Base-by-base conservation (phyloP, 1,139 yeast genomes). In the Yamadazyma conglobata region DNA sequence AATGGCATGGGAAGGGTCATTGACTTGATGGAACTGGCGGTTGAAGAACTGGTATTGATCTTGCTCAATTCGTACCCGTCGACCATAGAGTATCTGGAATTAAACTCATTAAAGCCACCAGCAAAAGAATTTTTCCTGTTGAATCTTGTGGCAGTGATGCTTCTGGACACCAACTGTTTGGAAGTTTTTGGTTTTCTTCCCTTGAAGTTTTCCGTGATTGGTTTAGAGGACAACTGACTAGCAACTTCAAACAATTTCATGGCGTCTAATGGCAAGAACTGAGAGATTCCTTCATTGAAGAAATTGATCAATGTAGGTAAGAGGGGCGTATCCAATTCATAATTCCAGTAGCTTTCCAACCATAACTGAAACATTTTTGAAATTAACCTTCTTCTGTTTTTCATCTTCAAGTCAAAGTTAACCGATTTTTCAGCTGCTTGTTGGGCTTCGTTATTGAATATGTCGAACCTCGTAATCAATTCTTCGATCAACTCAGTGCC, bases 281-380 rank as follows among this genome's bases (percentile, higher is more conserved):
- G 48, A 10, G 76, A 64, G 15, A 79, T 66, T 11, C 81, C 86
- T 54, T 83, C 91, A 53, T 84, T 84, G 50, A 85, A 80, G 47
- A 87, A 82, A 48, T 82, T 82, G 23, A 84, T 67, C 47, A 87
- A 59, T 0, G 87, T 79, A 8, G 91, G 77, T 27, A 88, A 56
- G 19, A 79, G 64, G 15, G 58, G 61, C 39, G 71, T 73, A 50
- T 87, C 96, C 10, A 61, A 47, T 19, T 72, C 68, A 33, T 69
- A 74, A 43, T 77, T 74, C 96, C 96, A 89, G 51, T 82, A 87
- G 32, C 91, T 80, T 54, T 86, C 94, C 56, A 88, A 59, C 97
- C 97, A 89, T 30, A 78, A 62, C 48, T 77, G 83, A 47, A 87
- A 77, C 55, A 83, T 65, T 44, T 73, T 76, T 41, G 80, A 77